Percentiles rank a stretch among this genome's conserved stretches.
phyloP scores from a whole-genome alignment of 2,329 filamentous ascomycete species.

The Torrubiellomyces zombiae region DNA sequence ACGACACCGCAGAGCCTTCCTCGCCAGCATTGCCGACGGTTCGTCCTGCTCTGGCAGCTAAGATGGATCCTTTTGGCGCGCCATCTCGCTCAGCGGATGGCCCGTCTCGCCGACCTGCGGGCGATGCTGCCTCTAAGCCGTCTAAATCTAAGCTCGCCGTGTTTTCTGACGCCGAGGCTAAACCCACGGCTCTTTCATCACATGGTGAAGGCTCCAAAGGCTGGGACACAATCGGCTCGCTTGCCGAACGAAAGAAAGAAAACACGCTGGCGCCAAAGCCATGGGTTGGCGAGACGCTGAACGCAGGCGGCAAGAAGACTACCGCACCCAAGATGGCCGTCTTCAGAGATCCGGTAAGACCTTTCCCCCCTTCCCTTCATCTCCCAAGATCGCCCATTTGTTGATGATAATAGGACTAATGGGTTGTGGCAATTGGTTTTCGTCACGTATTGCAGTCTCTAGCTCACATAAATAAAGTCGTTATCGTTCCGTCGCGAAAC shows the following conservation, averaged over 20 bases:
- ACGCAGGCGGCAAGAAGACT: conserved; percentile 68
- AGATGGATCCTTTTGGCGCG: conserved; percentile 64
- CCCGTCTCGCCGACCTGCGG: conserved; percentile 42
- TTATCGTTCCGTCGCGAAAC: conserved; percentile 53
- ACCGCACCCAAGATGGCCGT: conserved; percentile 66
- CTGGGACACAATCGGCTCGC: conserved; percentile 82
- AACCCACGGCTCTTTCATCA: conserved; percentile 37
- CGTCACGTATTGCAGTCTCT: conserved; percentile 34
- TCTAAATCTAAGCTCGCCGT: conserved; percentile 74
- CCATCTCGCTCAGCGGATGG: conserved; percentile 40
- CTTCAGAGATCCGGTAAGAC: conserved; percentile 81
- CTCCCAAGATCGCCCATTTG: conserved; percentile 39
- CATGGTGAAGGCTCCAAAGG: conserved; percentile 45
- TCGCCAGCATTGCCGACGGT: conserved; percentile 78
- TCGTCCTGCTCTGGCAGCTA: conserved; percentile 68
- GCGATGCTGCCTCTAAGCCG: conserved; percentile 40
- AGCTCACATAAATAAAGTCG: conserved; percentile 45
- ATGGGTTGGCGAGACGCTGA: conserved; percentile 83
- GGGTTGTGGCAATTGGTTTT: conserved; percentile 29
- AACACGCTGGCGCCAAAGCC: conserved; percentile 74
- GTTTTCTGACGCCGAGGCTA: conserved; percentile 62
- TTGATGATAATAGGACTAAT: conserved; percentile 99
- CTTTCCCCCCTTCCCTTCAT: conserved; percentile 14
- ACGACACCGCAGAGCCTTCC: conserved; percentile 48
- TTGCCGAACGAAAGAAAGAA: conserved; percentile 85